Percentiles rank a stretch among this genome's conserved stretches.
Conservation (phyloP, 2,329 filamentous ascomycete species). For the Fusarium phyllophilum region DNA sequence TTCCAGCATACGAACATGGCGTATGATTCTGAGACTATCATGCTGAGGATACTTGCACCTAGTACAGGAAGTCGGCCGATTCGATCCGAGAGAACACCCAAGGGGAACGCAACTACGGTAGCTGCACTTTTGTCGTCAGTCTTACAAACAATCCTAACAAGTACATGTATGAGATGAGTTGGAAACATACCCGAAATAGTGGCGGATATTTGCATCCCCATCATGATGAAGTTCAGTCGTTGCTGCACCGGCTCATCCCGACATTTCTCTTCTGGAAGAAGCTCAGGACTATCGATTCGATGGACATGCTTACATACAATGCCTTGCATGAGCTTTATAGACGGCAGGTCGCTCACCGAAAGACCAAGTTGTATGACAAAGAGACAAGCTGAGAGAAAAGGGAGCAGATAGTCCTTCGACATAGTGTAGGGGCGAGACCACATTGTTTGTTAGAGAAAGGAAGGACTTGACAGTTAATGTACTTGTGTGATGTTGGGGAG, state of each 20-base stretch:
- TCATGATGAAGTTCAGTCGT: conserved; percentile 34
- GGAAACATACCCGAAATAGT: conserved; percentile 29
- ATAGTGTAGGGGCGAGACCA: conserved; percentile 22
- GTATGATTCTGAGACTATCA: conserved; percentile 39
- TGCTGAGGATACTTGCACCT: conserved; percentile 36
- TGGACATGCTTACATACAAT: conserved; percentile 38
- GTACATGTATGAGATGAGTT: neutral
- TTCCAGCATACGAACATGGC: conserved; percentile 34
- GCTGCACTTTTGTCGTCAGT: conserved; percentile 20
- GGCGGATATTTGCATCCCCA: conserved; percentile 35
- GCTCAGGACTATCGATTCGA: neutral
- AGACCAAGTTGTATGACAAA: conserved; percentile 42
- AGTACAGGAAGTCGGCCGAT: conserved; percentile 42
- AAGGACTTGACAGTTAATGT: neutral
- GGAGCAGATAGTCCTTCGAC: conserved; percentile 25
- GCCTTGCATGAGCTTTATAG: conserved; percentile 39
- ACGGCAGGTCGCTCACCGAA: conserved; percentile 37
- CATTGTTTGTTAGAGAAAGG: conserved; percentile 13
- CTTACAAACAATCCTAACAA: neutral
- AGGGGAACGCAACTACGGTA: conserved; percentile 35
- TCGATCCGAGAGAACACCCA: conserved; percentile 39
- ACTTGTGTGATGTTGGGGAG: neutral
- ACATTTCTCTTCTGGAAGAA: conserved; percentile 35
- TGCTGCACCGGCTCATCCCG: conserved; percentile 34
- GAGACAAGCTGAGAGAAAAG: conserved; percentile 35